Conservation (phyloP, 257 asterid species). For the Phtheirospermum japonicum region DNA sequence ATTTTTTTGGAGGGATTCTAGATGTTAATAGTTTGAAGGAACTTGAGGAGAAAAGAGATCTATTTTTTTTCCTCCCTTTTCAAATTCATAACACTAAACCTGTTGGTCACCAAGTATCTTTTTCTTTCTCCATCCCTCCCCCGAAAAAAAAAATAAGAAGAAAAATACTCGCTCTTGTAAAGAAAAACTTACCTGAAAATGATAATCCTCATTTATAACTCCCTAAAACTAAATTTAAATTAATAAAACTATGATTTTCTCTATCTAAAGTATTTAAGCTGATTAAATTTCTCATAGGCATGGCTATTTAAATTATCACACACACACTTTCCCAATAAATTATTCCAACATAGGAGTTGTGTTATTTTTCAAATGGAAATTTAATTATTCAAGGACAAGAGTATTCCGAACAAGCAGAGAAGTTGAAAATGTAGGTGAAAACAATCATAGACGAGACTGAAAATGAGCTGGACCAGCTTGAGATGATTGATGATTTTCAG, state of each 20-base stretch:
- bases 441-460: conserved; percentile 21
- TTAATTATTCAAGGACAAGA: conserved; percentile 34
- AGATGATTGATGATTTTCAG: conserved; percentile 45
- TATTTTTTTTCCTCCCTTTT: conserved; percentile 69
- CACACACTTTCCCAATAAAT: too few relatives aligned
- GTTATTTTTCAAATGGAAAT: too few relatives aligned
- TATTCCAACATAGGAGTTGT: too few relatives aligned
- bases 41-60: conserved; percentile 76
- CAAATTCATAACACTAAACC: conserved; percentile 89
- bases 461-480: conserved; percentile 36
- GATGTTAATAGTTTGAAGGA: conserved; percentile 67
- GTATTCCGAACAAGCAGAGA: conserved; percentile 30
- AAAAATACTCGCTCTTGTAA: neutral
- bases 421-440: conserved; percentile 32
- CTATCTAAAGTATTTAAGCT: too few relatives aligned
- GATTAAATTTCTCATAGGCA: too few relatives aligned
- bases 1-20: conserved; percentile 58
- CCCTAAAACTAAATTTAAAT: too few relatives aligned
- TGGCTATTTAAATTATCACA: too few relatives aligned
- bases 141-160: neutral
- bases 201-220: too few relatives aligned
- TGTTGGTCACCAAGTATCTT: conserved; percentile 89
- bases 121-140: conserved; percentile 6
- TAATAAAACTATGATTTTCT: too few relatives aligned
- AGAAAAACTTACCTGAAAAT: conserved; percentile 18